Conservation (phyloP, 2,329 filamentous ascomycete species). For the Aspergillus bombycis region DNA sequence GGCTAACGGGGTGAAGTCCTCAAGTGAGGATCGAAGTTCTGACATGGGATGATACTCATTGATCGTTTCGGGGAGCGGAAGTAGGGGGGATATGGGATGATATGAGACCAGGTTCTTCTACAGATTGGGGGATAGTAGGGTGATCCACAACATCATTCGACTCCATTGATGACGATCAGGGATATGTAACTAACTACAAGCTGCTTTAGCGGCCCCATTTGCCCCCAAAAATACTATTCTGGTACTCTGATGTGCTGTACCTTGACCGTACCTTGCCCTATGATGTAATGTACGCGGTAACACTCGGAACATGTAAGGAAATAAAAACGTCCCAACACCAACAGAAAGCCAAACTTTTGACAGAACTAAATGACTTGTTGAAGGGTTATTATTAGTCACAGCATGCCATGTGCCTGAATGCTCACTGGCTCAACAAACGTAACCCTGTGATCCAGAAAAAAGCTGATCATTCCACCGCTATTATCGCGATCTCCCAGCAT, state of each 20-base stretch:
- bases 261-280: background rate
- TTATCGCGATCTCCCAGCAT: background rate
- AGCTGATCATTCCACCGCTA: conserved; percentile 1
- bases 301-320: conserved; percentile 2
- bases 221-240: background rate
- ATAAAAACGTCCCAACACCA: background rate
- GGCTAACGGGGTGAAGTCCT: background rate
- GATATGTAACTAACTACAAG: background rate
- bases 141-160: background rate
- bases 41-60: background rate
- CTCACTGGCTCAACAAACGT: background rate
- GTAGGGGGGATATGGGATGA: background rate
- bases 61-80: background rate
- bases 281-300: conserved; percentile 7
- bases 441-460: background rate
- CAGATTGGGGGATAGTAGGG: background rate
- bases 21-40: background rate
- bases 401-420: background rate
- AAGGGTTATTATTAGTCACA: conserved; percentile 1
- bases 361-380: background rate
- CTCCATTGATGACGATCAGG: background rate
- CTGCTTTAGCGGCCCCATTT: background rate
- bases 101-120: background rate
- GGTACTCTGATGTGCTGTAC: background rate
- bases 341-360: background rate